A percentile compares a stretch with the other conserved stretches of the same genome.
Evolutionary conservation across 352 stramenopile genomes (phyloP).

Genomic region (Thraustotheca clavata): DNA sequence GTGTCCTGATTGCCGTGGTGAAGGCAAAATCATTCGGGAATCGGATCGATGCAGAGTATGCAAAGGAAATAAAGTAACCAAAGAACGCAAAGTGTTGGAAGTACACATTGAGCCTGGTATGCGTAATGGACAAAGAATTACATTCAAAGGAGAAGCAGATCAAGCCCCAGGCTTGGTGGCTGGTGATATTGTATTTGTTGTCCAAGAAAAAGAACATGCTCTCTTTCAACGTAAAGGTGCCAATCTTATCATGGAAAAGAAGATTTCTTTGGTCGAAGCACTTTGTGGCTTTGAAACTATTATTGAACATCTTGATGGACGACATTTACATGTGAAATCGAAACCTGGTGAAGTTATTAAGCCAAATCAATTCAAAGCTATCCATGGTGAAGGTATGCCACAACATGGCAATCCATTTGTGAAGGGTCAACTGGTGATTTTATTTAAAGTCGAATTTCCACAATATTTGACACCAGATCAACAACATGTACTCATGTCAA

Average conservation of each 20-base stretch:
- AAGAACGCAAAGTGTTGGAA: constrained; percentile 97
- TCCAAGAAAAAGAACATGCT: constrained; percentile 96
- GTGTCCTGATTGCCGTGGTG: constrained; percentile 90
- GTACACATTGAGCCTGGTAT: constrained; percentile 98
- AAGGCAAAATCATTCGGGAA: constrained; percentile 93
- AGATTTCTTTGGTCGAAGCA: constrained; percentile 92
- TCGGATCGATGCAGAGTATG: constrained; percentile 89
- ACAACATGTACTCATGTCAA: constrained; percentile 54
- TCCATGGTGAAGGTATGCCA: constrained; percentile 97
- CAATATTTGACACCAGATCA: constrained; percentile 80
- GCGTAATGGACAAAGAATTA: constrained; percentile 95
- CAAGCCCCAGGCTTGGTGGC: constrained; percentile 88
- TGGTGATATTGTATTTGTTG: constrained; percentile 96
- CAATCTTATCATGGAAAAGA: constrained; percentile 95
- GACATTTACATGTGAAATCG: constrained; percentile 89
- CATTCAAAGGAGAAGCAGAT: constrained; percentile 94
- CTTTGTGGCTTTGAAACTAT: constrained; percentile 88
- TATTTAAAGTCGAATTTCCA: constrained; percentile 97
- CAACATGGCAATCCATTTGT: constrained; percentile 96
- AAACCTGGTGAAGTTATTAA: constrained; percentile 90
- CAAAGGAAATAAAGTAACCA: constrained; percentile 91
- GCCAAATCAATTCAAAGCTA: constrained; percentile 90
- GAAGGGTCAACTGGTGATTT: constrained; percentile 96
- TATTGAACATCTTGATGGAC: constrained; percentile 89
- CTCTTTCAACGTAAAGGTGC: constrained; percentile 95